phyloP scores from a whole-genome alignment of 2,329 filamentous ascomycete species.

The Claviceps purpurea region DNA sequence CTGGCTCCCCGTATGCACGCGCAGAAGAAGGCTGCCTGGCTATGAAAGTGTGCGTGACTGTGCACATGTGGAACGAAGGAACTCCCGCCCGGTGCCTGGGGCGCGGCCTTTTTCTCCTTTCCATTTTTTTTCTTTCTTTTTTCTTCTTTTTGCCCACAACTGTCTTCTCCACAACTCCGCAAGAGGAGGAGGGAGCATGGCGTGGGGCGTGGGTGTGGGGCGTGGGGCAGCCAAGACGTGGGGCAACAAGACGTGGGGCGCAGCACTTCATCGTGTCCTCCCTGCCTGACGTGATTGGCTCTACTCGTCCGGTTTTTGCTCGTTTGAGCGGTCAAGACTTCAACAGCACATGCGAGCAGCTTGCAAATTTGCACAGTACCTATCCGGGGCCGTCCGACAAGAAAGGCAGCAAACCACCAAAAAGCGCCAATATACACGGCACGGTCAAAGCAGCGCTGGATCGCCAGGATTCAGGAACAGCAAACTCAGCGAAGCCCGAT shows the following conservation, averaged over 20 bases:
- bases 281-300: not conserved
- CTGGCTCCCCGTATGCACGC: no score
- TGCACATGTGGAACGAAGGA: conserved; percentile 3
- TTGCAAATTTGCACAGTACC: no score
- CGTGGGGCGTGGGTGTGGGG: not conserved
- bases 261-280: not conserved
- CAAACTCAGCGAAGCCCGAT: no score
- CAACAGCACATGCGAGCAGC: no score
- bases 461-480: no score
- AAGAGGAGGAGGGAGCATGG: not conserved
- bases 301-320: not conserved
- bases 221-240: not conserved
- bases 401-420: no score
- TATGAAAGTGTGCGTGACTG: no score
- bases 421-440: no score
- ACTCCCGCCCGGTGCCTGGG: not conserved
- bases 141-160: not conserved
- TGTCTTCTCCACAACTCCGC: not conserved
- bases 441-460: no score
- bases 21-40: no score
- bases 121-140: not conserved
- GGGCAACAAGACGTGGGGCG: no score
- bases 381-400: no score
- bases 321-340: not conserved
- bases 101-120: conserved; percentile 3